Evolutionary conservation across 306 rosid genomes (phyloP), one percentile per base, ranked within the genome.

Genomic region (Parietaria judaica): DNA sequence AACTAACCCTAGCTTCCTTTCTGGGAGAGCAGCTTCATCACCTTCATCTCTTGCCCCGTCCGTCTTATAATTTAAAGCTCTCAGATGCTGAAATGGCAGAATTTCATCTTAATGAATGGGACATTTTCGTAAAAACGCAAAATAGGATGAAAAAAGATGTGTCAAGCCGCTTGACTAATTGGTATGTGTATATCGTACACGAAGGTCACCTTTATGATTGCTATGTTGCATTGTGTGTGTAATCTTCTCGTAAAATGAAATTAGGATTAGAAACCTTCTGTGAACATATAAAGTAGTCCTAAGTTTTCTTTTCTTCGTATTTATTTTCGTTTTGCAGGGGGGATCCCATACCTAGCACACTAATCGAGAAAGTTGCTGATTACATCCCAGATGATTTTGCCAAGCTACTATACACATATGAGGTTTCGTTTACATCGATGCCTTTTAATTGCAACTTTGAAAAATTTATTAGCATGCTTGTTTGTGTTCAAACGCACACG

Each of bases 21-120:
- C 61, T 88, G 69, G 99, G 95, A 15, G 94, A 86, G 79, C 94
- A 86, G 77, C 76, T 92, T 56, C 73, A 69, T 56, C 73, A 80
- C 63, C 83, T 92, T 68, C 99, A 92, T 78, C 95, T 92, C 75
- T 74, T 92, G 84, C 88, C 92, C 50, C 80, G 47, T 62, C 96
- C 96, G 66, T 80, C 89, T 62, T 23, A 74, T 63, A 13, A 60
- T 78, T 74, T 79, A 58, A 72, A 41, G 67, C 68, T 63, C 51
- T 54, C 81, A 14, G 72, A 80, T 64, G 51, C 71, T 63, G 77
- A 76, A 61, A 71, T 13, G 49, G 55, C 53, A 60, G 71, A 63
- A 60, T 36, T 54, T 72, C 49, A 68, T 50, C 72, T 74, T 65
- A 81, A 75, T 67, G 88, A 84, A 72, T 88, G 88, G 96, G 78